Evolutionary conservation across 441 rosid species (phyloP).

Genomic region (Eugenia klotzschiana): DNA sequence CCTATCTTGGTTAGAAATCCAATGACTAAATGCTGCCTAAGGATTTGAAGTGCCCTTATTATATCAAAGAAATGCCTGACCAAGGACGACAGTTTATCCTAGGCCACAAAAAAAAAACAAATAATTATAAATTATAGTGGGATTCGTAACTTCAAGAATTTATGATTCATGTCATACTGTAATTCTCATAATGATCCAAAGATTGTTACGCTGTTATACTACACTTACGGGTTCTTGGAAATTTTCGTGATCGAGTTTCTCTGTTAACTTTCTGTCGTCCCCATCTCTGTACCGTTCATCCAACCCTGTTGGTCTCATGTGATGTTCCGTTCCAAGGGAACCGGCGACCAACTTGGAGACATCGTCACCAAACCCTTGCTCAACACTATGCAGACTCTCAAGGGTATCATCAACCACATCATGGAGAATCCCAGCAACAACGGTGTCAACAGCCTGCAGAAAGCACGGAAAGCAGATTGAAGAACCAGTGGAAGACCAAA

Average conservation of each 20-base stretch:
- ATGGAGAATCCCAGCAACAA: conserved; percentile 68
- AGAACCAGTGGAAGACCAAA: not conserved
- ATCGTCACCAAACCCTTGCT: conserved; percentile 52
- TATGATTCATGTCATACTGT: no score
- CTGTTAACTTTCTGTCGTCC: not conserved
- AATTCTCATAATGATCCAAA: no score
- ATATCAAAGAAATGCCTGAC: no score
- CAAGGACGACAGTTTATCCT: no score
- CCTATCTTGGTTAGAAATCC: no score
- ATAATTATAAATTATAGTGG: no score
- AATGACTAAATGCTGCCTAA: no score
- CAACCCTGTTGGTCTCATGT: not conserved
- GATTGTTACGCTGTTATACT: no score
- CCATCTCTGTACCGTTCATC: not conserved
- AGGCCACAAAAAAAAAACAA: no score
- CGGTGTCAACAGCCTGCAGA: conserved; percentile 48
- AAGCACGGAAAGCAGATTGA: not conserved
- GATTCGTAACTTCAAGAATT: no score
- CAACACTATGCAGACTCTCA: conserved; percentile 34
- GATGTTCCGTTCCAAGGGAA: not conserved
- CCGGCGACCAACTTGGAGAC: conserved; percentile 56
- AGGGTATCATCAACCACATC: conserved; percentile 50
- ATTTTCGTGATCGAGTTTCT: not conserved
- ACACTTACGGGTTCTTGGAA: not conserved
- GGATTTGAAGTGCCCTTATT: no score